Conservation (phyloP, 192 early-diverging fungal species). For the Gamsiella multidivaricata region DNA sequence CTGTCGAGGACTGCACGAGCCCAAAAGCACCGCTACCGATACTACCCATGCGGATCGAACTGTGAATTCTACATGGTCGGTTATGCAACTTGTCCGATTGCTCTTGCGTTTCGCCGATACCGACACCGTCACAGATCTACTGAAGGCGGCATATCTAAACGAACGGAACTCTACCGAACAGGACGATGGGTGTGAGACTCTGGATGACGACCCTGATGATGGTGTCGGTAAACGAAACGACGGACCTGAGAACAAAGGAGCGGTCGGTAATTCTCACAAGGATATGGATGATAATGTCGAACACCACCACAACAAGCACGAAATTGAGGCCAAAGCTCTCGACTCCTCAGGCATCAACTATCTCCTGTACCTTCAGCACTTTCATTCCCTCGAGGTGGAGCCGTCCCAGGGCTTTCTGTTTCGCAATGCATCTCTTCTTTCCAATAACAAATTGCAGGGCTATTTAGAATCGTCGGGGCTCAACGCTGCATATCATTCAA, state of each 20-base stretch:
- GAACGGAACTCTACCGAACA: too few relatives aligned
- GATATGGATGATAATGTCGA: neutral
- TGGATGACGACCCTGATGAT: neutral
- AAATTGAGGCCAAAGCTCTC: neutral
- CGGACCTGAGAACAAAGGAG: too few relatives aligned
- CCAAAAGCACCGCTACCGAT: too few relatives aligned
- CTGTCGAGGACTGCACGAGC: neutral
- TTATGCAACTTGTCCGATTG: neutral
- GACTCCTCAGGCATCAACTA: conserved; percentile 22
- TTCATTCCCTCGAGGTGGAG: neutral
- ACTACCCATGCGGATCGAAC: neutral
- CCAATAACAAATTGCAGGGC: neutral
- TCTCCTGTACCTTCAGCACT: conserved; percentile 10
- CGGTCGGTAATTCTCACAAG: too few relatives aligned
- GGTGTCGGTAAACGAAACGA: too few relatives aligned
- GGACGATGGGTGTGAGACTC: too few relatives aligned
- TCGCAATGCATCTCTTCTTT: neutral
- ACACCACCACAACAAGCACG: neutral
- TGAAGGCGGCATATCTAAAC: conserved; percentile 6
- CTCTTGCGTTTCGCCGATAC: neutral
- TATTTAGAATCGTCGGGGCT: neutral
- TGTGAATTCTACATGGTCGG: neutral
- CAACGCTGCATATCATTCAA: neutral
- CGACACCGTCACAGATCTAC: neutral
- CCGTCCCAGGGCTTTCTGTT: neutral